Base-by-base conservation (phyloP, 1,139 yeast species). In the Tardiomyces digboiensis region DNA sequence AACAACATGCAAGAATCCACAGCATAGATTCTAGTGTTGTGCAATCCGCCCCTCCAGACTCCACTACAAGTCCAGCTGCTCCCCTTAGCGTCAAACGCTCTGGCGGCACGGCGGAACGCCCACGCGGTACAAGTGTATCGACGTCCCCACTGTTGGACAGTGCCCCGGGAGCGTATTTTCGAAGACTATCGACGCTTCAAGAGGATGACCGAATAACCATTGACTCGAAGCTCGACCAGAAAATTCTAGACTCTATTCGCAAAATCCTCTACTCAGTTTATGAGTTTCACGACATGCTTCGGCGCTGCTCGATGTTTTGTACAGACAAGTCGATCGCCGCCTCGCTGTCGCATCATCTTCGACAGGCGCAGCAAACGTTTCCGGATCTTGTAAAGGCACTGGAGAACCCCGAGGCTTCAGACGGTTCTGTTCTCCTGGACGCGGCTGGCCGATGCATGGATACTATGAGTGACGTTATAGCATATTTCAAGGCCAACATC, bases 241-340 rank as follows among this genome's bases (percentile, higher is more conserved):
- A 52, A 26, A 45, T 59, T n/a, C 53, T 63, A 4, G 67, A 63
- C 40, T 57, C 67, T 7, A 58, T 66, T 13, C 57, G 68, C 19
- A 64, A 63, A n/a, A 53, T 67, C 13, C 52, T 66, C 18, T 66
- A 63, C 50, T 50, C 64, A 5, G 74, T 82, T 45, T 78, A 84
- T 41, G 93, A 84, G 55, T 70, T 84, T 42, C 88, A 82, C 52
- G 76, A 81, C 29, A 79, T 82, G 2, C 71, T 85, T 7, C 67
- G 85, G 49, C 71, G 85, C 46, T 76, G 82, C 49, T 72, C 82
- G 13, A 76, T 82, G 1, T 78, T 82, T 51, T 82, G 88, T 55
- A 66, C 72, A 16, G 89, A 82, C 52, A 79, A 80, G 50, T 72
- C 75, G 37, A 67, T 81, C 2, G 72, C 81, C 1, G 72, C 76